Conservation (phyloP, 2,329 filamentous ascomycete species). For the Penicillium crustosum region DNA sequence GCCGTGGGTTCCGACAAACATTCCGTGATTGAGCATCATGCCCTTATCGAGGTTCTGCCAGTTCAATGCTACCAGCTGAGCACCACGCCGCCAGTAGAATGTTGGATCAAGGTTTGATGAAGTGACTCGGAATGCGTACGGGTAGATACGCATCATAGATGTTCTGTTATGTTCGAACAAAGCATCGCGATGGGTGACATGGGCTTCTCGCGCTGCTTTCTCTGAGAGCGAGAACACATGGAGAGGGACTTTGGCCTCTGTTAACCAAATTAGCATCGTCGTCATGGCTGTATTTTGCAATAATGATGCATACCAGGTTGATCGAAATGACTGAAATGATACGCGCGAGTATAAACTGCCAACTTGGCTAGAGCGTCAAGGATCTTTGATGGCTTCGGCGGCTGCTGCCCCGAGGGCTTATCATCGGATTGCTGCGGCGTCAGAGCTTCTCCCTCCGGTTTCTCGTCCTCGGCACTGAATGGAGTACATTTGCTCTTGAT, state of each 20-base stretch:
- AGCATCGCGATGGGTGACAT: slow-evolving; percentile 51
- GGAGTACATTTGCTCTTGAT: slow-evolving; percentile 74
- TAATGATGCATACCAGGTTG: slow-evolving; percentile 57
- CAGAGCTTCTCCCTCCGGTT: slow-evolving; percentile 14
- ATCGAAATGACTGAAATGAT: slow-evolving; percentile 72
- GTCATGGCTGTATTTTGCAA: not conserved
- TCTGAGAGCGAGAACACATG: slow-evolving; percentile 67
- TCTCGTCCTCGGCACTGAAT: slow-evolving; percentile 39
- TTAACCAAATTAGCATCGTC: not conserved
- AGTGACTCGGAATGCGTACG: slow-evolving; percentile 74
- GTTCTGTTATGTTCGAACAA: slow-evolving; percentile 80
- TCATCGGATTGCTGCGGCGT: slow-evolving; percentile 7
- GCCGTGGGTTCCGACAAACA: slow-evolving; percentile 78
- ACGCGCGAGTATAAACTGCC: slow-evolving; percentile 83
- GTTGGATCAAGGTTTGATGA: slow-evolving; percentile 86
- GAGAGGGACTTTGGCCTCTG: slow-evolving; percentile 54
- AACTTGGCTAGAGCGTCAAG: slow-evolving; percentile 70
- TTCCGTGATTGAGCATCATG: slow-evolving; percentile 94
- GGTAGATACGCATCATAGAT: slow-evolving; percentile 85
- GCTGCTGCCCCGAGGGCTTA: slow-evolving; percentile 4
- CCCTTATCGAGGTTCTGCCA: slow-evolving; percentile 90
- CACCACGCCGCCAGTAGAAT: slow-evolving; percentile 81
- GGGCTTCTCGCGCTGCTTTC: slow-evolving; percentile 64
- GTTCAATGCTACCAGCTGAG: slow-evolving; percentile 89
- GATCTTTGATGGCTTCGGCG: slow-evolving; percentile 59